phyloP scores from a whole-genome alignment of 2,329 filamentous ascomycete species.

The Colletotrichum tofieldiae region DNA sequence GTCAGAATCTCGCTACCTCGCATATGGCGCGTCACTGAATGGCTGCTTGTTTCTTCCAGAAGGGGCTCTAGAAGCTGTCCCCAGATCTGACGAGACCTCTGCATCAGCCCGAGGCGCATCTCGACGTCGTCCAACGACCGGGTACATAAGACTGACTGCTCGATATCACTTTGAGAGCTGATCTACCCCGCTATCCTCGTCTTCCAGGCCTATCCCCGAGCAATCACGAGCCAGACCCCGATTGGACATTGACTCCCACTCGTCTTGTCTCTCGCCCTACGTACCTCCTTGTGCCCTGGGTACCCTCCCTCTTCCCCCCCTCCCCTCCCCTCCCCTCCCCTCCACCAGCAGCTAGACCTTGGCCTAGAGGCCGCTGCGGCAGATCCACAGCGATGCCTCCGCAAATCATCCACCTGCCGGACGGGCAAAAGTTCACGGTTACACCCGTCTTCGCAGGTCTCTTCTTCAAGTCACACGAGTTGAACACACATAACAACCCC shows the following conservation, averaged over 20 bases:
- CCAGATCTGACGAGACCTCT: constrained; percentile 28
- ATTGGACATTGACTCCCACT: neutral
- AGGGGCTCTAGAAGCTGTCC: constrained; percentile 34
- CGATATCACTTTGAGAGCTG: constrained; percentile 25
- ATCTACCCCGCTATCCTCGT: constrained; percentile 37
- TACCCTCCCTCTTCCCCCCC: constrained; percentile 4
- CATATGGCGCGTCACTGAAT: constrained; percentile 40
- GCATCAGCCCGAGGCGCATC: constrained; percentile 17
- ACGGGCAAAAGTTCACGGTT: constrained; percentile 87
- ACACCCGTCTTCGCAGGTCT: constrained; percentile 92
- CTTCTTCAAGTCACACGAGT: constrained; percentile 88
- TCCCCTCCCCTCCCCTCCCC: neutral
- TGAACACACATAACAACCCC: constrained; percentile 77
- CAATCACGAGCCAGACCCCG: neutral
- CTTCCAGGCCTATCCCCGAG: constrained; percentile 7
- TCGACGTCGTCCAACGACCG: constrained; percentile 8
- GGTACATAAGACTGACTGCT: constrained; percentile 29
- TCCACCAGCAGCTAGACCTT: constrained; percentile 2
- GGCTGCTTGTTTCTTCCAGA: constrained; percentile 23
- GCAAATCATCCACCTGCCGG: constrained; percentile 80
- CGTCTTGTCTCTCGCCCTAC: constrained; percentile 1
- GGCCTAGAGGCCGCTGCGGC: constrained; percentile 18
- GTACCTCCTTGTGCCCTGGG: neutral
- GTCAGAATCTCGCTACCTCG: constrained; percentile 41
- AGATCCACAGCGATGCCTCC: constrained; percentile 52